A percentile compares a stretch with the other conserved stretches of the same genome.
These are phyloP conservation scores for Backusella macrospora DNA, from an alignment of 192 early-diverging fungal genomes.

Conservation along the genomic window DNA sequence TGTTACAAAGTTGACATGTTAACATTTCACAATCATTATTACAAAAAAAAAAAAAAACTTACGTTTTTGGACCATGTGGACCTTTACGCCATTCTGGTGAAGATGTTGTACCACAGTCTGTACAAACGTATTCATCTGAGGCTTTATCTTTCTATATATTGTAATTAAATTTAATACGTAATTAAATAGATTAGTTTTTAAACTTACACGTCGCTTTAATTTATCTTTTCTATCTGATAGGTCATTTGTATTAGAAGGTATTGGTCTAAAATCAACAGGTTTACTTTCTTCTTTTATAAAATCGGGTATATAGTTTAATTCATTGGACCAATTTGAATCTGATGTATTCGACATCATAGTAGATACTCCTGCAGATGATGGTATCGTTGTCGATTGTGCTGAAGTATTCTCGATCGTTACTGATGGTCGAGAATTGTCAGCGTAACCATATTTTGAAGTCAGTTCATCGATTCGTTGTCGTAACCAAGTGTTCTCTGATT, in stretches of 20 bases:
- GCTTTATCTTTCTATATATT: conserved; percentile 45
- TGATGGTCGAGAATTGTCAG: not conserved
- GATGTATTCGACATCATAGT: conserved; percentile 1
- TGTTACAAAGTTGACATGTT: conserved; percentile 29
- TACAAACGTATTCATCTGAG: conserved; percentile 49
- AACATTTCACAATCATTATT: not conserved
- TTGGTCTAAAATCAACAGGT: not conserved
- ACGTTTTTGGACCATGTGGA: conserved; percentile 53
- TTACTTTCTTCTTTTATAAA: conserved; percentile 9
- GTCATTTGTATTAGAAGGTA: not conserved
- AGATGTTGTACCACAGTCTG: conserved; percentile 52
- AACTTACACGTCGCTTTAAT: conserved; percentile 18
- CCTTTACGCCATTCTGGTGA: conserved; percentile 58
- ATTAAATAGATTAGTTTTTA: not conserved
- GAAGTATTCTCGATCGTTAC: conserved; percentile 3
- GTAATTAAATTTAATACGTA: conserved; percentile 3
- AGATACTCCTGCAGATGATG: not conserved
- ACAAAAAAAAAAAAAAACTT: conserved; percentile 22
- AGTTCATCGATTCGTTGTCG: conserved; percentile 37
- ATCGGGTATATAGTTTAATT: not conserved
- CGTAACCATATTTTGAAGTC: conserved; percentile 20
- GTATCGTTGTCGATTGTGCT: not conserved
- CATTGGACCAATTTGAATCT: conserved; percentile 4
- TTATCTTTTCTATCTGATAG: conserved; percentile 22
- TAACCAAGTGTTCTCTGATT: conserved; percentile 50